A percentile compares a stretch with the other conserved stretches of the same genome.
Conservation (phyloP, 2,329 filamentous ascomycete genomes). For the Alternaria ventricosa region DNA sequence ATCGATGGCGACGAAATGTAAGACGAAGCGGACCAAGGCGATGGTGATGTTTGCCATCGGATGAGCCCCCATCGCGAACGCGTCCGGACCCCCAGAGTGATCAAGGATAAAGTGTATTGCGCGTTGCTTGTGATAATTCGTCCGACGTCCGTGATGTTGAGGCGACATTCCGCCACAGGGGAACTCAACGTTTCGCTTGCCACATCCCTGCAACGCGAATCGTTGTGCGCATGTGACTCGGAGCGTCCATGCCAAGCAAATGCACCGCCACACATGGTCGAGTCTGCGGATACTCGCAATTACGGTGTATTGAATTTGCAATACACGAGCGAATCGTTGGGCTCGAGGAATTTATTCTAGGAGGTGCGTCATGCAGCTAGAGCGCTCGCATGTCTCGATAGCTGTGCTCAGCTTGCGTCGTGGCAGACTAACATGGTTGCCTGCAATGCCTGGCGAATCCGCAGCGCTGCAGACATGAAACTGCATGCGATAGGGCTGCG, state of each 20-base stretch:
- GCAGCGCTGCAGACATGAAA: slow-evolving; percentile 26
- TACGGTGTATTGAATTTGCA: slow-evolving; percentile 17
- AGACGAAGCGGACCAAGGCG: slow-evolving; percentile 13
- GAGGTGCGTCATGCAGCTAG: slow-evolving; percentile 41
- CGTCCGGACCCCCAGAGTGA: slow-evolving; percentile 9
- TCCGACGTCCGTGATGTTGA: slow-evolving; percentile 25
- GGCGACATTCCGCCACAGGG: slow-evolving; percentile 34
- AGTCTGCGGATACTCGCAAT: slow-evolving; percentile 13
- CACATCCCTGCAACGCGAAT: slow-evolving; percentile 18
- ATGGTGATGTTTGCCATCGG: slow-evolving; percentile 13
- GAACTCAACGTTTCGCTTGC: slow-evolving; percentile 17
- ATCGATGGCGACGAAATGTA: slow-evolving; percentile 8
- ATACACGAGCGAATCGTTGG: slow-evolving; percentile 26
- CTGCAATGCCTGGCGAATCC: slow-evolving; percentile 25
- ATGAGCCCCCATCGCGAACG: slow-evolving; percentile 1
- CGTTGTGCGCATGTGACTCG: slow-evolving; percentile 31
- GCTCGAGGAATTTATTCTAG: slow-evolving; percentile 39
- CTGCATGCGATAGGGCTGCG: slow-evolving; percentile 38
- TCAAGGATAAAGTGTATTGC: slow-evolving; percentile 11
- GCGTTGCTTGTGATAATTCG: slow-evolving; percentile 18
- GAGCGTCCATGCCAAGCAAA: slow-evolving; percentile 18
- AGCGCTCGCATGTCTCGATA: slow-evolving; percentile 33
- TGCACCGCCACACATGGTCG: slow-evolving; percentile 42
- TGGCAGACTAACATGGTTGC: slow-evolving; percentile 43
- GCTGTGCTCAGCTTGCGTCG: slow-evolving; percentile 38